Evolutionary conservation across 2,329 filamentous ascomycete species (phyloP).

Genomic region (Colletotrichum plurivorum): DNA sequence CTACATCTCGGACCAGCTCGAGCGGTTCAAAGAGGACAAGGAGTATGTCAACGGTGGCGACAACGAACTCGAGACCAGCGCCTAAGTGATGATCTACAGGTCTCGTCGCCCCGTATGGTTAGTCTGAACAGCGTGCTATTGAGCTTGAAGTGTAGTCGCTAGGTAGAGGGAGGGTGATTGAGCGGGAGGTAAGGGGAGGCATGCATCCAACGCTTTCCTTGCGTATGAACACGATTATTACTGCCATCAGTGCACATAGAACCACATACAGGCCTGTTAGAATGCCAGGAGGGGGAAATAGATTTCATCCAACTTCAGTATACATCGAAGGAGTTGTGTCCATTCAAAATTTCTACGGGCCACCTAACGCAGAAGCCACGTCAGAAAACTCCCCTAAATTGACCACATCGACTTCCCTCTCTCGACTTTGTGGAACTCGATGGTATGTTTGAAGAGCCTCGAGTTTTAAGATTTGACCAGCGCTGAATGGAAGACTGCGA

Average conservation of each 20-base stretch:
- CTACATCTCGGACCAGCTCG: slow-evolving; percentile 87
- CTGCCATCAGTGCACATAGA: slow-evolving; percentile 35
- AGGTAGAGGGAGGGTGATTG: not conserved
- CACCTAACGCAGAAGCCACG: too few relatives aligned
- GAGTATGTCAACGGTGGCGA: slow-evolving; percentile 47
- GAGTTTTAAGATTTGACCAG: too few relatives aligned
- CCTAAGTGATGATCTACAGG: slow-evolving; percentile 9
- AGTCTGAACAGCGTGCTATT: not conserved
- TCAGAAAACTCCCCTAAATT: too few relatives aligned
- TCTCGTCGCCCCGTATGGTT: slow-evolving; percentile 9
- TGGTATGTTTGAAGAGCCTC: too few relatives aligned
- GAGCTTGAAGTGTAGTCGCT: not conserved
- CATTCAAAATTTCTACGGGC: not conserved
- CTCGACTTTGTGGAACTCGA: too few relatives aligned
- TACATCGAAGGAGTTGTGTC: slow-evolving; percentile 8
- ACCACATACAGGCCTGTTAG: slow-evolving; percentile 30
- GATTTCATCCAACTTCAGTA: slow-evolving; percentile 7
- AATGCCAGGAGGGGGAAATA: slow-evolving; percentile 17
- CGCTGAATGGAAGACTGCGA: too few relatives aligned
- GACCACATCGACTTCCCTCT: not conserved
- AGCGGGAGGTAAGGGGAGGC: not conserved
- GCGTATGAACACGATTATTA: slow-evolving; percentile 6
- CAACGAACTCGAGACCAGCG: slow-evolving; percentile 63
- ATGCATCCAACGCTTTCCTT: slow-evolving; percentile 19
- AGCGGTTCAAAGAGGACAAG: slow-evolving; percentile 69